Evolutionary conservation across 192 early-diverging fungal species (phyloP).

Genomic region (Backusella tuberculispora): DNA sequence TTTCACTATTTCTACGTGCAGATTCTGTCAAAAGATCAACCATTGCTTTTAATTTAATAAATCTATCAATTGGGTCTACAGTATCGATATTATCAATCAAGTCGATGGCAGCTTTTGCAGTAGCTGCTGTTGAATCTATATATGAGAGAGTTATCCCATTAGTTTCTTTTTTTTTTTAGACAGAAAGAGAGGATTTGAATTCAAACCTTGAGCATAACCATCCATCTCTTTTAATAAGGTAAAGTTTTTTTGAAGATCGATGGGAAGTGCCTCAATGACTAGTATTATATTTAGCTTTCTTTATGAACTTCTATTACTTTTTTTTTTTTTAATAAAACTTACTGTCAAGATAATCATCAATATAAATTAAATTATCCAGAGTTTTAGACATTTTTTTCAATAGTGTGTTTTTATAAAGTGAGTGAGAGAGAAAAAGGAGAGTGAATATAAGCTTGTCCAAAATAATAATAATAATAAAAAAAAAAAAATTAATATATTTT

Average conservation of each 20-base stretch:
- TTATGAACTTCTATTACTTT: constrained; percentile 33
- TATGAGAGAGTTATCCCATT: no score
- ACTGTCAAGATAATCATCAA: constrained; percentile 96
- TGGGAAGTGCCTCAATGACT: constrained; percentile 76
- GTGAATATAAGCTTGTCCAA: not conserved
- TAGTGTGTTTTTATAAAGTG: not conserved
- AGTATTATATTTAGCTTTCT: not conserved
- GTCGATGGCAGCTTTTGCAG: constrained; percentile 65
- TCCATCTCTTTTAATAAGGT: constrained; percentile 92
- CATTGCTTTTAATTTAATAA: constrained; percentile 54
- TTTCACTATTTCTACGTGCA: constrained; percentile 88
- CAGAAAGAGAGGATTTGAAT: not conserved
- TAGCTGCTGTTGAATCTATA: constrained; percentile 31
- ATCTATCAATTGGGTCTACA: constrained; percentile 54
- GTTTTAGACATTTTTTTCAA: constrained; percentile 2
- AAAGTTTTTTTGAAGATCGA: constrained; percentile 84
- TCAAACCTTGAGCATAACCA: constrained; percentile 65
- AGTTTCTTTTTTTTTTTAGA: no score
- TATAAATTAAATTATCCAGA: constrained; percentile 60
- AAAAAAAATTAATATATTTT: no score
- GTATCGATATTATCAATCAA: constrained; percentile 69
- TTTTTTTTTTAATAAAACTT: constrained; percentile 5
- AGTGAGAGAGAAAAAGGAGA: not conserved
- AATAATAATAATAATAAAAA: no score
- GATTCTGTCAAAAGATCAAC: constrained; percentile 69